These are phyloP conservation scores for Saccharomycopsis fibuligera DNA, from an alignment of 805 yeast species.

Conservation along the genomic window DNA sequence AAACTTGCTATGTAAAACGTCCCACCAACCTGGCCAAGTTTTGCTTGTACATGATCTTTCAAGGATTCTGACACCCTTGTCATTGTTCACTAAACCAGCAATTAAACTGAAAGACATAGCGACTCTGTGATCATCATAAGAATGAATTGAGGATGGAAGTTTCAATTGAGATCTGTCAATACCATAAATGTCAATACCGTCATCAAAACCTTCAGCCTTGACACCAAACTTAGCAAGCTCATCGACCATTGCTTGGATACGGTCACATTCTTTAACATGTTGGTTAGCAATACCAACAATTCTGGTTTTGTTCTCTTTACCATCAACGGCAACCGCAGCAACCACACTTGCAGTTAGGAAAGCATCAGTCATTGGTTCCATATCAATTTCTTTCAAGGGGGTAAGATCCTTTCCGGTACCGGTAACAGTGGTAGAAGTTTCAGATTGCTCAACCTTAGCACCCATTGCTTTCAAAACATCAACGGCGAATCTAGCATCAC, in stretches of 20 bases:
- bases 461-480: slow-evolving; percentile 96
- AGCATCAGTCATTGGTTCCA: slow-evolving; percentile 99
- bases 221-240: slow-evolving; percentile 92
- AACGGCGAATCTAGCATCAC: slow-evolving; percentile 93
- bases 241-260: slow-evolving; percentile 90
- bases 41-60: slow-evolving; percentile 93
- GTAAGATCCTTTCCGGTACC: slow-evolving; percentile 65
- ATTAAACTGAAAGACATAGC: slow-evolving; percentile 94
- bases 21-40: slow-evolving; percentile 99
- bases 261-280: slow-evolving; percentile 94
- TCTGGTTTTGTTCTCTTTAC: slow-evolving; percentile 50
- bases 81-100: slow-evolving; percentile 56
- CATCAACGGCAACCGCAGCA: slow-evolving; percentile 93
- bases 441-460: slow-evolving; percentile 77
- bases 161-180: slow-evolving; percentile 42
- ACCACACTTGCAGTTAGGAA: slow-evolving; percentile 94
- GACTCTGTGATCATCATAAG: slow-evolving; percentile 95
- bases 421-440: slow-evolving; percentile 80
- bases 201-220: slow-evolving; percentile 73
- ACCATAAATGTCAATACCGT: slow-evolving; percentile 87
- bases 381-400: slow-evolving; percentile 74
- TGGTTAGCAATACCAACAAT: slow-evolving; percentile 97
- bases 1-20: slow-evolving; percentile 65
- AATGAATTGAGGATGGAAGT: slow-evolving; percentile 52
- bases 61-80: slow-evolving; percentile 59